Conservation (phyloP, 225 moss, liverwort and hornwort species). For the Straminergon stramineum region DNA sequence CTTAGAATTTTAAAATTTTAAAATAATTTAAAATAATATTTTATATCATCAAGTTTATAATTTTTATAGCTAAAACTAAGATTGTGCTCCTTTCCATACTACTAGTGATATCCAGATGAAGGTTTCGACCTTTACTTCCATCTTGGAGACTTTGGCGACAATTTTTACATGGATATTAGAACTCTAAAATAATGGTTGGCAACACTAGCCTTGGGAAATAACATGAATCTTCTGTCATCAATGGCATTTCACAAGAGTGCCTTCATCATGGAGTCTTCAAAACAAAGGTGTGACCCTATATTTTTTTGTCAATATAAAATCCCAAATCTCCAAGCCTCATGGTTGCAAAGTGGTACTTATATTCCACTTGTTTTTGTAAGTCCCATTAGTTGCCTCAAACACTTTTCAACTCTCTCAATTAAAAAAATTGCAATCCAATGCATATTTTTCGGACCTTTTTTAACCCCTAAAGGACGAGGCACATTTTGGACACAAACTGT, state of each 20-base stretch:
- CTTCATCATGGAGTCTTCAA: accelerated
- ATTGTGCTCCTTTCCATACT: accelerated
- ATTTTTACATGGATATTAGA: not conserved
- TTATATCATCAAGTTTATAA: not conserved
- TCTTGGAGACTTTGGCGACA: accelerated
- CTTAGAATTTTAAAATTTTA: not conserved
- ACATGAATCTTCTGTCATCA: accelerated
- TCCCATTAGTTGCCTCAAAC: not conserved
- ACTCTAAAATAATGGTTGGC: no score
- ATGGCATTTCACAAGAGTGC: not conserved
- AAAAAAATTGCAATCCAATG: not conserved
- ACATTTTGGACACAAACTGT: no score
- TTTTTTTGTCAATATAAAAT: not conserved
- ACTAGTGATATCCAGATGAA: accelerated
- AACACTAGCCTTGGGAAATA: accelerated
- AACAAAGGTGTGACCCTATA: no score
- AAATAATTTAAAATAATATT: no score
- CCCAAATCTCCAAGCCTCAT: accelerated
- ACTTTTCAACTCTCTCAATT: no score
- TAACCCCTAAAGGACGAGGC: no score
- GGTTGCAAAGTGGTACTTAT: not conserved
- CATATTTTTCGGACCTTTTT: accelerated
- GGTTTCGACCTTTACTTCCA: not conserved
- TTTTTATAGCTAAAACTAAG: no score
- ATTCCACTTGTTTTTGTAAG: no score